Conservation (phyloP, 352 stramenopile species). For the Phytopythium boreale region DNA sequence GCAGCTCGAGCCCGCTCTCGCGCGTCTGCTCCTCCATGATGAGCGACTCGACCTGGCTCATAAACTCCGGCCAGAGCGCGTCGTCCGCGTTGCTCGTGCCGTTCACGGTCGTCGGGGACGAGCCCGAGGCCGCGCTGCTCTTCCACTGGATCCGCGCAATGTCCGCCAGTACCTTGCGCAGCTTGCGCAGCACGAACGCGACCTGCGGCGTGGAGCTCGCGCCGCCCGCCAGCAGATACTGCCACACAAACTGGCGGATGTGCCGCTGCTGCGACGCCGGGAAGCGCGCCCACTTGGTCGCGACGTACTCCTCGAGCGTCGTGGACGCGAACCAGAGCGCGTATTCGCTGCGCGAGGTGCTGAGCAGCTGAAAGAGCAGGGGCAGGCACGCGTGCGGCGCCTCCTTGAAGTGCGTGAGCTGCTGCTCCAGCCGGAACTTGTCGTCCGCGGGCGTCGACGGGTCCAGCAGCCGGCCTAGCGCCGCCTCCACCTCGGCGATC, state of each 20-base stretch:
- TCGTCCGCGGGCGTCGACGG: constrained; percentile 37
- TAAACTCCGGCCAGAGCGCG: constrained; percentile 53
- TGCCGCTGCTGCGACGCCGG: constrained; percentile 31
- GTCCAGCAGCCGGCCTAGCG: constrained; percentile 56
- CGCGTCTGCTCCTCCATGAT: constrained; percentile 38
- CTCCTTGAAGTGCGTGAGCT: constrained; percentile 63
- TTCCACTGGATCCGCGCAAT: constrained; percentile 63
- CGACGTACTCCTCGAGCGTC: constrained; percentile 74
- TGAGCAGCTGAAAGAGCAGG: constrained; percentile 60
- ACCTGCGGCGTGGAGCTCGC: constrained; percentile 16
- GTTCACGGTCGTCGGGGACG: not conserved
- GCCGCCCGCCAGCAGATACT: constrained; percentile 34
- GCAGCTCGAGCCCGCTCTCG: constrained; percentile 50
- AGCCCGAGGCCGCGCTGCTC: constrained; percentile 3
- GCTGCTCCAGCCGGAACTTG: constrained; percentile 54
- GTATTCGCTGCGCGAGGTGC: constrained; percentile 64
- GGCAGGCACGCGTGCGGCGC: constrained; percentile 49
- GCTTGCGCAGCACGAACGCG: constrained; percentile 63
- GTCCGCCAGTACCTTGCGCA: constrained; percentile 71
- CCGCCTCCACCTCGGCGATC: constrained; percentile 64
- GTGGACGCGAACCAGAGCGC: constrained; percentile 74
- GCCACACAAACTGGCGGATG: constrained; percentile 66
- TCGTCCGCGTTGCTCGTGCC: not conserved
- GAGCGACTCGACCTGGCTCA: constrained; percentile 59
- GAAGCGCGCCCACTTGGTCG: constrained; percentile 52